These are phyloP conservation scores for Adenanthera pavonina DNA, from an alignment of 306 rosid species.

Conservation along the genomic window DNA sequence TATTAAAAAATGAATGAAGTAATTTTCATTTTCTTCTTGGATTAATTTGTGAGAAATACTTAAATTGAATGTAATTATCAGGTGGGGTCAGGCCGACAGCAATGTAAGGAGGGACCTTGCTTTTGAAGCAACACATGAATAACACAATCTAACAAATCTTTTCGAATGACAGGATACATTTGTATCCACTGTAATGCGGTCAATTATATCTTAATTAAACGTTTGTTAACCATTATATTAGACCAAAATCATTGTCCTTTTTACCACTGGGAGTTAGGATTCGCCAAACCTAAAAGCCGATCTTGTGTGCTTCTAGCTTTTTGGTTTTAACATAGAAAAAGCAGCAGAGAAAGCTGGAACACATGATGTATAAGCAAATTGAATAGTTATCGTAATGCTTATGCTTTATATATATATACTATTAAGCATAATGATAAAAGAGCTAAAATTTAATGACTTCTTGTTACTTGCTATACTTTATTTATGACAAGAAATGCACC, in stretches of 20 bases:
- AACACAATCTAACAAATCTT: conserved; percentile 51
- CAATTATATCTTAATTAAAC: not conserved
- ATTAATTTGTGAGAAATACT: conserved; percentile 18
- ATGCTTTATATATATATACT: not conserved
- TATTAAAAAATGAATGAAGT: too few relatives aligned
- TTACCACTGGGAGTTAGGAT: conserved; percentile 21
- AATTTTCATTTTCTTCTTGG: not conserved
- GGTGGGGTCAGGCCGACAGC: conserved; percentile 21
- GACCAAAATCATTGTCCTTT: not conserved
- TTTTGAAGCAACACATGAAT: conserved; percentile 22
- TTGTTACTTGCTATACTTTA: not conserved
- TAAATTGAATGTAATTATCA: not conserved
- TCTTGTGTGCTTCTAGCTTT: conserved; percentile 13
- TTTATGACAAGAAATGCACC: too few relatives aligned
- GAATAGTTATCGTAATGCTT: not conserved
- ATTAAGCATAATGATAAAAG: not conserved
- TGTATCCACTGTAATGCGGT: conserved; percentile 21
- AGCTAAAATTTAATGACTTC: too few relatives aligned
- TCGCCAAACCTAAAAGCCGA: conserved; percentile 1
- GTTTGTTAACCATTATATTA: not conserved
- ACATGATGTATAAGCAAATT: not conserved
- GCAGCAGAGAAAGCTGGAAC: not conserved
- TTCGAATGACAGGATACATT: conserved; percentile 39
- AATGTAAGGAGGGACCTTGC: conserved; percentile 31
- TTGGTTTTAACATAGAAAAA: not conserved